phyloP scores from a whole-genome alignment of 768 basidiomycete genomes.

The Tricholoma saponaceum region DNA sequence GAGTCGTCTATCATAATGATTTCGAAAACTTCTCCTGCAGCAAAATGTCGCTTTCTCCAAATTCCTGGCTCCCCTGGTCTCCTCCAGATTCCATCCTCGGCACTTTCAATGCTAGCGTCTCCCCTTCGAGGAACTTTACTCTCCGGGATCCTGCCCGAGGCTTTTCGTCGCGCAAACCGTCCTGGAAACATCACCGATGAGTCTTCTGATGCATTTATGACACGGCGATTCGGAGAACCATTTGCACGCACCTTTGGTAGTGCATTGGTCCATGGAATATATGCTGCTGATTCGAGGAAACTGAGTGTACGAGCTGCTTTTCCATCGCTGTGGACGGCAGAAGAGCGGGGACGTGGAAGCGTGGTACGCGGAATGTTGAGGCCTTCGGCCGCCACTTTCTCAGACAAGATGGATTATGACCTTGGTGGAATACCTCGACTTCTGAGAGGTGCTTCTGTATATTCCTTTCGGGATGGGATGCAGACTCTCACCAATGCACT shows the following conservation, averaged over 20 bases:
- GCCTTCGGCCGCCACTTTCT: background rate
- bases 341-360: constrained; percentile 64
- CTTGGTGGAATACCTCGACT: constrained; percentile 42
- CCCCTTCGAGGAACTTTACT: constrained; percentile 44
- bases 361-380: constrained; percentile 56
- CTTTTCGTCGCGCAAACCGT: constrained; percentile 45
- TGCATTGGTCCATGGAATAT: constrained; percentile 90
- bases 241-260: constrained; percentile 74
- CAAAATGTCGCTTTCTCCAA: constrained; percentile 72
- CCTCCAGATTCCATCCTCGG: constrained; percentile 41
- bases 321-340: constrained; percentile 67
- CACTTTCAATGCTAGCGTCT: constrained; percentile 32
- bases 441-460: constrained; percentile 68
- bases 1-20: constrained; percentile 60
- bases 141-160: constrained; percentile 53
- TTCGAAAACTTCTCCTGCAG: constrained; percentile 63
- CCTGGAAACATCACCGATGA: constrained; percentile 55
- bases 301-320: constrained; percentile 79
- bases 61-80: constrained; percentile 52
- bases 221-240: constrained; percentile 64
- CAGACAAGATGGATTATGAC: constrained; percentile 30
- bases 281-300: constrained; percentile 76
- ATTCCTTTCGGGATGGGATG: constrained; percentile 78
- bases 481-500: constrained; percentile 60
- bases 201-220: constrained; percentile 73